These are phyloP conservation scores for Thecaphora thlaspeos DNA, from an alignment of 1,284 basidiomycete species.

Conservation along the genomic window DNA sequence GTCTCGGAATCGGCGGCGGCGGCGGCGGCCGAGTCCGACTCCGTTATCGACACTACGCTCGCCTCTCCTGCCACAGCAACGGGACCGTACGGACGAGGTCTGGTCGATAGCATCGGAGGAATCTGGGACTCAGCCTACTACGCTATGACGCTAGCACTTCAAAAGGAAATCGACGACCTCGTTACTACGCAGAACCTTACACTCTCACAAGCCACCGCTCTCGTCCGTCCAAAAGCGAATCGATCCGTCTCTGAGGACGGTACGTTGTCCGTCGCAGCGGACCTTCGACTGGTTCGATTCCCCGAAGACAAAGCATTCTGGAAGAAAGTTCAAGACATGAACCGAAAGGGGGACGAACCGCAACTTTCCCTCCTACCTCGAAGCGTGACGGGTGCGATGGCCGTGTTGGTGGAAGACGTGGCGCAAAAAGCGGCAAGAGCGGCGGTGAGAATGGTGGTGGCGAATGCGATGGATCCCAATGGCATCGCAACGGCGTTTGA, in stretches of 20 bases:
- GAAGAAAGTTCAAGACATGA: constrained; percentile 38
- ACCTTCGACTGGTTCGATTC: constrained; percentile 43
- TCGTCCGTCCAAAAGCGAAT: constrained; percentile 23
- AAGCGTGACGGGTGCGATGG: constrained; percentile 16
- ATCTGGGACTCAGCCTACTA: constrained; percentile 58
- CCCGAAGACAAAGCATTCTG: constrained; percentile 43
- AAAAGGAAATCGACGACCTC: constrained; percentile 31
- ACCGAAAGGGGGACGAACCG: constrained; percentile 37
- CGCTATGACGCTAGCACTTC: constrained; percentile 40
- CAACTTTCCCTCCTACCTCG: constrained; percentile 20
- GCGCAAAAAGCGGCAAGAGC: constrained; percentile 26
- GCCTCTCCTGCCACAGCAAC: neutral
- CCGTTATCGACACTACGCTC: too few relatives aligned
- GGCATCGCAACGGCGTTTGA: constrained; percentile 33
- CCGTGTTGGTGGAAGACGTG: constrained; percentile 26
- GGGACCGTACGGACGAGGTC: constrained; percentile 56
- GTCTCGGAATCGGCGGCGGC: too few relatives aligned
- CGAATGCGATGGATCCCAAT: constrained; percentile 24
- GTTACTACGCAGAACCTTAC: constrained; percentile 28
- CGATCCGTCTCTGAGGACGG: constrained; percentile 27
- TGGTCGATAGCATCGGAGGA: constrained; percentile 60
- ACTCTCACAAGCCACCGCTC: constrained; percentile 31
- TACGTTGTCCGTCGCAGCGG: constrained; percentile 25
- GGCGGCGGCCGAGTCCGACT: too few relatives aligned
- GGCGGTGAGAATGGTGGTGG: constrained; percentile 30